A percentile compares a stretch with the other conserved stretches of the same genome.
Evolutionary conservation across 1,284 basidiomycete species (phyloP).

Genomic region (Cystobasidium pallidum): DNA sequence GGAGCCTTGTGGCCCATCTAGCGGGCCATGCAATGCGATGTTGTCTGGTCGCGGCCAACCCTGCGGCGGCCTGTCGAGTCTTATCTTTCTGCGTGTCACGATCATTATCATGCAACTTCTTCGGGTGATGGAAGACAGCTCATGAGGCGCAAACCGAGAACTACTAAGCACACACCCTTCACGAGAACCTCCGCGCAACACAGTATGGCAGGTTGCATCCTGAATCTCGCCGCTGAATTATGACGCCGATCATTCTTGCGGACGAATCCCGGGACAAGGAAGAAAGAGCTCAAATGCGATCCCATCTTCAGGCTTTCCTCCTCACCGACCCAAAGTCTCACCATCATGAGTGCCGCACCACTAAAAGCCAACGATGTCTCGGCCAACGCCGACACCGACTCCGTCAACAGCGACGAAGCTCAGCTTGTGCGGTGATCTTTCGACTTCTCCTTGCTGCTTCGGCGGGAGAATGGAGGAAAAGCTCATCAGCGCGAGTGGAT

Average conservation of each 20-base stretch:
- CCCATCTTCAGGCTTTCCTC: not conserved
- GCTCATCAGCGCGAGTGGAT: conserved; percentile 1
- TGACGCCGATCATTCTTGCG: conserved; percentile 6
- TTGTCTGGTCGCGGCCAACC: no score
- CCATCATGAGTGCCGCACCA: conserved; percentile 21
- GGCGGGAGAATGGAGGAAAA: not conserved
- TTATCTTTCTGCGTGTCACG: no score
- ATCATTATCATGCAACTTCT: no score
- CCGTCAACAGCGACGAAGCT: conserved; percentile 42
- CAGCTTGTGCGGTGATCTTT: conserved; percentile 35
- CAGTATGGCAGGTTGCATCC: no score
- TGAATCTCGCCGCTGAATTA: no score
- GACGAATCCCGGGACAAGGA: not conserved
- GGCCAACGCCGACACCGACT: not conserved
- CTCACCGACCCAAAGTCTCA: not conserved
- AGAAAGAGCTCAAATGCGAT: conserved; percentile 1
- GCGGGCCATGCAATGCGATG: conserved; percentile 1
- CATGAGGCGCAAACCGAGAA: no score
- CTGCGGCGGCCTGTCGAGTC: no score
- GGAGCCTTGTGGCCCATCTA: conserved; percentile 18
- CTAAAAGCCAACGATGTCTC: conserved; percentile 12
- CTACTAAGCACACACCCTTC: no score
- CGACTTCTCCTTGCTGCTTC: not conserved
- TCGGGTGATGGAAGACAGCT: no score
- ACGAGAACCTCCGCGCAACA: no score